Conservation (phyloP, 192 early-diverging fungal species). For the Coemansia sp. region DNA sequence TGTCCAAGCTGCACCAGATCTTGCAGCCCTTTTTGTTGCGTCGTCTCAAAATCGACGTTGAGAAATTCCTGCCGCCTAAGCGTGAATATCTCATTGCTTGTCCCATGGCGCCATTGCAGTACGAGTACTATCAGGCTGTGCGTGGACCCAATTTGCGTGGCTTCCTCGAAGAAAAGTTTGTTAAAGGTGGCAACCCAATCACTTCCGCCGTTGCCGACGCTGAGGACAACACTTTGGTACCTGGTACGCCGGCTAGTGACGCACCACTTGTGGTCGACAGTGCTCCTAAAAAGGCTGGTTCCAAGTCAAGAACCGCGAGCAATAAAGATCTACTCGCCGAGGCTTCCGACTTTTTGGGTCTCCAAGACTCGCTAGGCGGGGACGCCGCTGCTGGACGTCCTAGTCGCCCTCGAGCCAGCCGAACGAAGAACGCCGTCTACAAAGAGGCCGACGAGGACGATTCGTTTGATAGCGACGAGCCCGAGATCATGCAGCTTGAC, state of each 20-base stretch:
- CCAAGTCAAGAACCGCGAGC: background rate
- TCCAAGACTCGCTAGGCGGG: background rate
- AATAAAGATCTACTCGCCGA: constrained; percentile 13
- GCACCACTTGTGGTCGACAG: background rate
- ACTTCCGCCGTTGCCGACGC: background rate
- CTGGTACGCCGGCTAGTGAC: constrained; percentile 28
- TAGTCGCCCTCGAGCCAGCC: constrained; percentile 21
- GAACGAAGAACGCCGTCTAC: constrained; percentile 38
- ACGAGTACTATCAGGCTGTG: constrained; percentile 73
- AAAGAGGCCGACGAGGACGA: constrained; percentile 22
- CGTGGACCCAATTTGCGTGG: constrained; percentile 64
- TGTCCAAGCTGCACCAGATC: constrained; percentile 87
- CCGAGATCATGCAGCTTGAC: constrained; percentile 6
- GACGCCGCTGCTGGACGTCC: background rate
- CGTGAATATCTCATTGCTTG: constrained; percentile 85
- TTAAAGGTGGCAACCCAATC: background rate
- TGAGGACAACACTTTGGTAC: constrained; percentile 24
- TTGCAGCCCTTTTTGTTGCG: constrained; percentile 72
- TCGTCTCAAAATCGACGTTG: constrained; percentile 78
- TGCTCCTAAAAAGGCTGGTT: background rate
- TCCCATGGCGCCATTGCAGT: constrained; percentile 73
- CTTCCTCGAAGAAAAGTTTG: constrained; percentile 53
- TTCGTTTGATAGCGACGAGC: constrained; percentile 14
- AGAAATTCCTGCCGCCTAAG: constrained; percentile 87
- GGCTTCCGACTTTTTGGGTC: constrained; percentile 22